phyloP scores from a whole-genome alignment of 208 protist genomes.

The Herpetomonas muscarum region DNA sequence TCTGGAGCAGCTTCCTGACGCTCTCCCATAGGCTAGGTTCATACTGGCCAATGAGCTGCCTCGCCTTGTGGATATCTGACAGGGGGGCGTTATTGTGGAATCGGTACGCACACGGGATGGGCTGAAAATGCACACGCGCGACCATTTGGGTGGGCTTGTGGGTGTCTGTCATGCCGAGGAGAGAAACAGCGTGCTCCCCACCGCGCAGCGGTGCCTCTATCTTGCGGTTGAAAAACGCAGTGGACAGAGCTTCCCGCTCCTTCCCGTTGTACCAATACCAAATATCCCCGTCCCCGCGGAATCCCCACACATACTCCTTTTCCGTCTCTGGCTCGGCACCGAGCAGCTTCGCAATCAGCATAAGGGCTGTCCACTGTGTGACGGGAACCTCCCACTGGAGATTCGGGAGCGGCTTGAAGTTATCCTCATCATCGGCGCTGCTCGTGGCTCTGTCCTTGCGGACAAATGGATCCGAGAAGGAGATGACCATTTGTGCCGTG shows the following conservation, averaged over 20 bases:
- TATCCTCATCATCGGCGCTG: slow-evolving; percentile 24
- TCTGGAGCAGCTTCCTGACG: slow-evolving; percentile 19
- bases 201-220: slow-evolving; percentile 20
- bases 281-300: slow-evolving; percentile 51
- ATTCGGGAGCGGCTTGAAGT: slow-evolving; percentile 42
- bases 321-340: slow-evolving; percentile 28
- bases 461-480: slow-evolving; percentile 11
- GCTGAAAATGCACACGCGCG: slow-evolving; percentile 70
- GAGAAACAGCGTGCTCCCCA: slow-evolving; percentile 28
- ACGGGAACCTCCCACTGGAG: slow-evolving; percentile 69
- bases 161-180: slow-evolving; percentile 49
- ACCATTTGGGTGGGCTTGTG: slow-evolving; percentile 18
- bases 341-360: slow-evolving; percentile 53
- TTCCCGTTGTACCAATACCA: slow-evolving; percentile 43
- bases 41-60: not conserved
- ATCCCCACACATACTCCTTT: slow-evolving; percentile 73
- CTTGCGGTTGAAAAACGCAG: slow-evolving; percentile 37
- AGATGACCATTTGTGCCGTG: not conserved
- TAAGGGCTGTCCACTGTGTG: slow-evolving; percentile 55
- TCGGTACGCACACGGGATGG: slow-evolving; percentile 35
- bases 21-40: not conserved
- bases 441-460: not conserved
- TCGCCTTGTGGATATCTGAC: not conserved
- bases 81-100: not conserved
- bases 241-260: slow-evolving; percentile 38